Base-by-base conservation (phyloP, 345 rosid genomes). In the Camelina laxa region DNA sequence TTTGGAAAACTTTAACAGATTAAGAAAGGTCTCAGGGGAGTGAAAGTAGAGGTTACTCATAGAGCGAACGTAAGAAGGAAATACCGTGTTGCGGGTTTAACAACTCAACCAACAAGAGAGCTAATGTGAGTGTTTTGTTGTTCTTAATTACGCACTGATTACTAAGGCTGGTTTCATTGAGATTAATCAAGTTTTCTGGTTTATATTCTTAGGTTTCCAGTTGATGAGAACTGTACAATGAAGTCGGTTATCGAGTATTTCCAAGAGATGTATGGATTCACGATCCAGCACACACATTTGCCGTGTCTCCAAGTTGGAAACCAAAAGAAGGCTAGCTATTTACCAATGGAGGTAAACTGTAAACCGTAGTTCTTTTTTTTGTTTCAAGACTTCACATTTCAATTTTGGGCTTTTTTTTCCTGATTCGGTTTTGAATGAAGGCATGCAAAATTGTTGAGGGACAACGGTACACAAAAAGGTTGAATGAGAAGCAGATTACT, bases 231-330 rank as follows among this genome's bases (percentile, higher is more conserved):
- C 78, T 83, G 84, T 30, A 92, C 91, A 7, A 89, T 92, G 99
- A 96, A 96, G 77, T 96, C 98, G 0, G 98, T 96, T 56, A 92
- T 96, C 13, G 99, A 91, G 67, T 96, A 96, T 82, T 96, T 96
- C 65, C 97, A 91, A 75, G 98, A 96, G 84, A 89, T 92, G 97
- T 96, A 96, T 85, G 97, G 98, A 69, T 96, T 92, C 76, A 87
- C 96, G 49, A 96, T 96, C 71, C 85, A 85, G 62, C 92, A 89
- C 63, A 83, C 99, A 3, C 98, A 96, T 86, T 82, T 96, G 55
- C 99, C 99, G 8, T 96, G 98, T 73, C 98, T 96, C 79, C 96
- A 91, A 86, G 99, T 96, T 45, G 99, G 99, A 76, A 96, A 92
- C 84, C 97, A 96, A 70, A 91, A 87, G 81, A 96, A 92, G 82